Conservation (phyloP, 1,284 basidiomycete genomes). For the Malassezia caprae region DNA sequence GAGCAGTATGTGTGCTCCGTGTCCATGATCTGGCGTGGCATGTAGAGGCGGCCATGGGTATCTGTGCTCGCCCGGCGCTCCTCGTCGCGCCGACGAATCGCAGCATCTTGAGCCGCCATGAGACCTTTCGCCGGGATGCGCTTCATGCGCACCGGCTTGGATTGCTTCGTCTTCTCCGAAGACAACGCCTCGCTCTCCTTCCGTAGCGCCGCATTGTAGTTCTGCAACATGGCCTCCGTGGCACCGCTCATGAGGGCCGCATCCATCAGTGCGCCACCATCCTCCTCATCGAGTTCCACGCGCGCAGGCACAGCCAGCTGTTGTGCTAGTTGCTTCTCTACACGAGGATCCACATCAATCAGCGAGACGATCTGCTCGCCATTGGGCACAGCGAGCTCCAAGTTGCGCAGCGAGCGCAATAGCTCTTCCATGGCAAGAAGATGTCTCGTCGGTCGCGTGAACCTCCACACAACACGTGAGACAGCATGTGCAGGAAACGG, state of each 20-base stretch:
- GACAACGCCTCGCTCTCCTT: slow-evolving; percentile 25
- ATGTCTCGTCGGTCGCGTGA: not conserved
- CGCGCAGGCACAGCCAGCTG: slow-evolving; percentile 27
- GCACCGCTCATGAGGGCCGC: slow-evolving; percentile 41
- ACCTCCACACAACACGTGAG: not conserved
- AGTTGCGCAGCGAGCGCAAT: slow-evolving; percentile 33
- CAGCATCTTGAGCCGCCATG: slow-evolving; percentile 29
- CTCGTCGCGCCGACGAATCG: slow-evolving; percentile 30
- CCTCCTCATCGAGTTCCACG: slow-evolving; percentile 13
- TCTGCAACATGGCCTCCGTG: slow-evolving; percentile 38
- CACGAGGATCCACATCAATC: slow-evolving; percentile 27
- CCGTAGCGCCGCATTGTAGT: slow-evolving; percentile 33
- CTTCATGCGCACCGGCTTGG: slow-evolving; percentile 26
- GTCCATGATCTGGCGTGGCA: slow-evolving; percentile 35
- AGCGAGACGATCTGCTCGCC: slow-evolving; percentile 39
- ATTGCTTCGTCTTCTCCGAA: slow-evolving; percentile 19
- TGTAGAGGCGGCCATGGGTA: slow-evolving; percentile 22
- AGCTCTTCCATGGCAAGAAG: slow-evolving; percentile 36
- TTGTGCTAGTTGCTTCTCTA: slow-evolving; percentile 37
- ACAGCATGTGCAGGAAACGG: not conserved
- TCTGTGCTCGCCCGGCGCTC: slow-evolving; percentile 20
- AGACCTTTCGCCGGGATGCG: slow-evolving; percentile 32
- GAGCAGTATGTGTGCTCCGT: slow-evolving; percentile 31
- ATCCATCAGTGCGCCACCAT: slow-evolving; percentile 29
- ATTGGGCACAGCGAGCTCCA: slow-evolving; percentile 32